phyloP scores from a whole-genome alignment of 805 yeast species.

The Ogataea trehalophila region DNA sequence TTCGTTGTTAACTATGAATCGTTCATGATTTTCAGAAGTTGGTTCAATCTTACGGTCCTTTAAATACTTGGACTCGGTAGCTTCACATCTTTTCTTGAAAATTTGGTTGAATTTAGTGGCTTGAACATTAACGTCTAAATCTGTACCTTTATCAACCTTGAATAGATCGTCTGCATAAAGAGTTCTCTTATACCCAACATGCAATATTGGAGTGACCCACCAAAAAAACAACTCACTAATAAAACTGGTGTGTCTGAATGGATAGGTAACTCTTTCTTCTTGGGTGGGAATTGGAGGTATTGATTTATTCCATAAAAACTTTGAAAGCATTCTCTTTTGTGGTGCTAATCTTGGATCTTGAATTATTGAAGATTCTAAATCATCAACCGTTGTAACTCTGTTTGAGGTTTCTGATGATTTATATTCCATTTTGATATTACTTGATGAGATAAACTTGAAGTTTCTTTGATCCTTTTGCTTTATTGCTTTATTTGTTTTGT shows the following conservation, averaged over 20 bases:
- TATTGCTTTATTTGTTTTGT: too few species aligned
- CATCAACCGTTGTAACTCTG: not conserved
- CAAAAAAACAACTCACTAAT: conserved; percentile 46
- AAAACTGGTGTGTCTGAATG: conserved; percentile 35
- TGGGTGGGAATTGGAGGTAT: conserved; percentile 52
- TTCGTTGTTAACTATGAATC: conserved; percentile 28
- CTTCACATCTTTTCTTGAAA: conserved; percentile 28
- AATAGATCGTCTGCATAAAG: conserved; percentile 62
- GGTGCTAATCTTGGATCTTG: conserved; percentile 24
- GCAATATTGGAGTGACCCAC: conserved; percentile 66
- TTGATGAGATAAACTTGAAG: too few species aligned
- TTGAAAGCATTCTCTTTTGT: conserved; percentile 33
- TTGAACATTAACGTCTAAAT: conserved; percentile 37
- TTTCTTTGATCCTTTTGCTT: too few species aligned
- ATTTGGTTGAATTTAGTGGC: conserved; percentile 32
- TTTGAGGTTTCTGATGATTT: too few species aligned
- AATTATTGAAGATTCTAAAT: not conserved
- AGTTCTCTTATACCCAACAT: conserved; percentile 66
- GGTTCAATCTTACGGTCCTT: conserved; percentile 28
- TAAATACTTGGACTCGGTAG: conserved; percentile 29
- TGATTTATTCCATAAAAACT: conserved; percentile 24
- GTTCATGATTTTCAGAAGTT: conserved; percentile 32
- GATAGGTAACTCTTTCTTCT: conserved; percentile 45
- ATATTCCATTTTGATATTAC: too few species aligned
- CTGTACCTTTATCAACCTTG: conserved; percentile 33